Base-by-base conservation (phyloP, 345 rosid genomes). In the Eucalyptus tenuipes region DNA sequence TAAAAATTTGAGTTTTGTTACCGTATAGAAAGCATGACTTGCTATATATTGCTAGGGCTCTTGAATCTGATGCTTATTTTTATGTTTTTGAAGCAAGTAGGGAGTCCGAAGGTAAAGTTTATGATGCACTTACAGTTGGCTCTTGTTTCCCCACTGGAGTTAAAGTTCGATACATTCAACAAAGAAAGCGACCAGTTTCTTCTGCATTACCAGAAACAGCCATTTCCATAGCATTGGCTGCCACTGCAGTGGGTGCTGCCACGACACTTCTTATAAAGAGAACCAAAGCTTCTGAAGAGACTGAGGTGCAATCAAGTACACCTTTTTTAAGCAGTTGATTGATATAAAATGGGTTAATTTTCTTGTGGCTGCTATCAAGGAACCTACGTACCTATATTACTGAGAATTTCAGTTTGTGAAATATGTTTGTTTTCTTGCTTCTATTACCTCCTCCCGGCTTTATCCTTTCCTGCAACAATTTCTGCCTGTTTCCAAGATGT, bases 171-270 rank as follows among this genome's bases (percentile, higher is more conserved):
- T 81, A 88, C 13, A 37, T 80, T 66, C 92, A 81, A 66, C 66
- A 80, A 42, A 91, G 92, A 85, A 96, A 90, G 47, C 44, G 87
- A 90, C 89, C 91, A 52, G 64, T 88, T 87, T 57, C 90, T 90
- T 90, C 88, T 79, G 95, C 96, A 59, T 89, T 95, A 86, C 95
- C 94, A 27, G 99, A 97, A 92, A 95, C 98, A 64, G 96, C 95
- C 87, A 93, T 94, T 90, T 95, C 99, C 90, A 91, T 96, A 53
- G 98, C 96, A 80, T 91, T 97, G 92, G 99, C 97, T 88, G 99
- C 96, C 31, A 92, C 98, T 2, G 94, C 95, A 85, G 97, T 96
- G 89, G 99, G 99, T 75, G 95, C 95, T 45, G 99, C 99, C 87
- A 98, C 99, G 37, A 95, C 99, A 29, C 64, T 95, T 87, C 96